phyloP scores from a whole-genome alignment of 352 stramenopile species.

The Phytophthora europaea region DNA sequence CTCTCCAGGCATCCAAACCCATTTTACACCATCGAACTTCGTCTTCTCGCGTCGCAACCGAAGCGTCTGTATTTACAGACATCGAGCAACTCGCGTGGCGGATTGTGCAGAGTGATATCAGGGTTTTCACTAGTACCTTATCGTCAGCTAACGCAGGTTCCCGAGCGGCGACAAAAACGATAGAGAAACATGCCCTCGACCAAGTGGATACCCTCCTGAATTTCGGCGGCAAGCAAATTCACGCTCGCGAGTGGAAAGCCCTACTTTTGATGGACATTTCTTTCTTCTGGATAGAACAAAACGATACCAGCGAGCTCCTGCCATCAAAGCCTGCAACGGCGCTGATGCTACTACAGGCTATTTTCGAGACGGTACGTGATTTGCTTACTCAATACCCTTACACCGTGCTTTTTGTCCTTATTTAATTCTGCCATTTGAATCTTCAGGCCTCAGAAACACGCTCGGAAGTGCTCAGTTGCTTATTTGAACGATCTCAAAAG shows the following conservation, averaged over 20 bases:
- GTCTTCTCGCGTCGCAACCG: constrained; percentile 60
- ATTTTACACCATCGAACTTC: constrained; percentile 78
- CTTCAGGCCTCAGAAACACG: constrained; percentile 61
- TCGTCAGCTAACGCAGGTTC: background rate
- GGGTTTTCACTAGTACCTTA: constrained; percentile 16
- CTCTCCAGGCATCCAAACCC: constrained; percentile 79
- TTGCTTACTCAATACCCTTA: background rate
- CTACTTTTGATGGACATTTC: constrained; percentile 79
- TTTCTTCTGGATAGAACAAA: constrained; percentile 66
- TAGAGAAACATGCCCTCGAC: constrained; percentile 43
- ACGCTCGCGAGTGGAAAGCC: constrained; percentile 83
- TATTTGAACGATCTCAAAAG: constrained; percentile 48
- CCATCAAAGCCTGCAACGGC: constrained; percentile 30
- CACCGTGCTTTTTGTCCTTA: background rate
- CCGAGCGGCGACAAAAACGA: constrained; percentile 17
- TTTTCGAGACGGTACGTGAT: constrained; percentile 50
- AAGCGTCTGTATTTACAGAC: constrained; percentile 54
- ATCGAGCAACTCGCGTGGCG: constrained; percentile 58
- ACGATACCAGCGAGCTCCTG: constrained; percentile 1
- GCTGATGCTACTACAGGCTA: constrained; percentile 41
- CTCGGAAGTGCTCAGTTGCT: constrained; percentile 50
- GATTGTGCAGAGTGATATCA: constrained; percentile 39
- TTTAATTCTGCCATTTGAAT: constrained; percentile 6
- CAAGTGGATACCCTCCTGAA: constrained; percentile 54
- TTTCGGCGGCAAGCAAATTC: constrained; percentile 75